Evolutionary conservation across 2,329 filamentous ascomycete genomes (phyloP).

Genomic region (Lomentospora prolificans): DNA sequence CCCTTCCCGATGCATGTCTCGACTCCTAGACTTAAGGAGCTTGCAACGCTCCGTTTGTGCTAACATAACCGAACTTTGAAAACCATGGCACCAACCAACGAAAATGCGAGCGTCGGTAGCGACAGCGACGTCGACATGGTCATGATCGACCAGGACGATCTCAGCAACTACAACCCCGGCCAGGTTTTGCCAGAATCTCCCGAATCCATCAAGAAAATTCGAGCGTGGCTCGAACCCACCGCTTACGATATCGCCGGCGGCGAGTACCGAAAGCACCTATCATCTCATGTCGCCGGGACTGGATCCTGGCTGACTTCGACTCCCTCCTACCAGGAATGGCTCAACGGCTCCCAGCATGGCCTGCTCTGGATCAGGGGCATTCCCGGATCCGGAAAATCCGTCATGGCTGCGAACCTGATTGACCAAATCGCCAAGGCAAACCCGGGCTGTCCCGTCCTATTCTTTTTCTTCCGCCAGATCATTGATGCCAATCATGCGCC

Average conservation of each 20-base stretch:
- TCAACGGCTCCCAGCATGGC: conserved; percentile 8
- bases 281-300: conserved; percentile 15
- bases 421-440: conserved; percentile 12
- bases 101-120: no score
- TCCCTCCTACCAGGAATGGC: conserved; percentile 13
- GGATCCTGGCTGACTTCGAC: conserved; percentile 13
- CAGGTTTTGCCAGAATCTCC: conserved; percentile 20
- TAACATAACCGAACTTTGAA: no score
- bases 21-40: no score
- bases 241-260: conserved; percentile 16
- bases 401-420: conserved; percentile 17
- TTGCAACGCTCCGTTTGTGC: no score
- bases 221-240: conserved; percentile 21
- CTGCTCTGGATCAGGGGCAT: conserved; percentile 25
- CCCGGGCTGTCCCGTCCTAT: conserved; percentile 19
- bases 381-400: conserved; percentile 28
- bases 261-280: conserved; percentile 18
- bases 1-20: no score
- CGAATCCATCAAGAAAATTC: conserved; percentile 14
- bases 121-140: conserved; percentile 15
- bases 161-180: conserved; percentile 22
- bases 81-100: no score
- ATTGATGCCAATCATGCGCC: conserved; percentile 25
- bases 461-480: conserved; percentile 30
- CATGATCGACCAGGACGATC: conserved; percentile 18